A percentile compares a stretch with the other conserved stretches of the same genome.
Evolutionary conservation across 345 rosid species (phyloP).

Genomic region (Citropsis articulata): DNA sequence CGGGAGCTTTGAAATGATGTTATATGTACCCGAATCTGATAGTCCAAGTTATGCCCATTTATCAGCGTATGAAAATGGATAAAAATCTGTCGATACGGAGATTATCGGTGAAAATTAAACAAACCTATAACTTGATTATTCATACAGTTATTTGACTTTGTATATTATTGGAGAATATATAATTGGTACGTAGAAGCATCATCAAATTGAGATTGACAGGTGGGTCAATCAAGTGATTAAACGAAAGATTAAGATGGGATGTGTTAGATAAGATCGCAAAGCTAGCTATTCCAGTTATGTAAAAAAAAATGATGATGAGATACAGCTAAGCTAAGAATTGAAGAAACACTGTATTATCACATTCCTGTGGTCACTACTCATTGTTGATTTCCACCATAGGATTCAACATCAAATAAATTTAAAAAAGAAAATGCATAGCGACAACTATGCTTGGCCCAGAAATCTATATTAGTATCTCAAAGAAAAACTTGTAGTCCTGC

Average conservation of each 20-base stretch:
- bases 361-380: constrained; percentile 19
- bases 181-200: background rate
- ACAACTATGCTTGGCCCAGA: constrained; percentile 30
- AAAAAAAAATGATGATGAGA: constrained; percentile 21
- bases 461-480: constrained; percentile 20
- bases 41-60: too few relatives aligned
- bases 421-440: constrained; percentile 5
- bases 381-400: constrained; percentile 24
- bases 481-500: constrained; percentile 14
- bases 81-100: too few relatives aligned
- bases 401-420: constrained; percentile 22
- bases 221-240: background rate
- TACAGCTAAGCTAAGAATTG: constrained; percentile 33
- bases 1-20: too few relatives aligned
- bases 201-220: background rate
- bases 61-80: background rate
- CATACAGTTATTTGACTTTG: background rate
- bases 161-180: background rate
- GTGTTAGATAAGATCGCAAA: constrained; percentile 11
- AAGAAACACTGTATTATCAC: constrained; percentile 8
- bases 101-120: background rate
- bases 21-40: too few relatives aligned
- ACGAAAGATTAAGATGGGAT: background rate
- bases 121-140: background rate
- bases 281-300: background rate